Evolutionary conservation across 202 grass and related monocot species (phyloP), one percentile per base, ranked within the genome.

Genomic region (Hordeum pubiflorum): DNA sequence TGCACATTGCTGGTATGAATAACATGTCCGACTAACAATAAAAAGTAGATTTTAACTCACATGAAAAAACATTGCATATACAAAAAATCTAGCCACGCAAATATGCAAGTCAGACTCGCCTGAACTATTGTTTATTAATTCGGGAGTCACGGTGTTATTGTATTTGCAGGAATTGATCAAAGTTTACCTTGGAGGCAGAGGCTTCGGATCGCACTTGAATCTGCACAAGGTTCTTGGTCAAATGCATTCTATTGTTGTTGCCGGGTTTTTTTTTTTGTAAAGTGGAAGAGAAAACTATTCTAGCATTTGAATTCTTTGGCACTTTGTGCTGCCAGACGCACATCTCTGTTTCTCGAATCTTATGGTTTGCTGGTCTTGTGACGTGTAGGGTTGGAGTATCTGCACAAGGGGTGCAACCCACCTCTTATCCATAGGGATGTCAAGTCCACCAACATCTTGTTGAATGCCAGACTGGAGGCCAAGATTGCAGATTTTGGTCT

Each of bases 141-240:
- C 2, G 3, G 26, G 31, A 63, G 6, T 65, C 31, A 65, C 3
- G 8, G 7, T 10, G 3, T 36, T 36, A 20, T 10, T 67, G 1
- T 75, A 2, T 69, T 82, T 56, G 13, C 58, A 91, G 89, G 70
- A 34, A 87, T 33, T 0, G 18, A 38, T 8, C 61, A 32, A 69
- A 48, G 39, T 41, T 70, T 94, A 32, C 84, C 72, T 9, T 94
- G 88, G 91, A 64, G 73, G 31, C 39, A 84, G 4, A 85, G 91
- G 69, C 81, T 94, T 1, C 59, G 56, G 40, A 89, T 94, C 3
- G 88, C 86, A 23, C 32, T 87, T 1, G 83, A 94, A 38, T 88
- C 91, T n/a, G 86, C 88, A 7, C 86, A 94, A 85, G 91, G 91
- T 91, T 21, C 52, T 7, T 6, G 17, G 17, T 12, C 10, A 43